Percentiles rank a stretch among this genome's conserved stretches.
These are phyloP conservation scores for Corchorus capsularis DNA, from an alignment of 345 rosid species.

Conservation along the genomic window DNA sequence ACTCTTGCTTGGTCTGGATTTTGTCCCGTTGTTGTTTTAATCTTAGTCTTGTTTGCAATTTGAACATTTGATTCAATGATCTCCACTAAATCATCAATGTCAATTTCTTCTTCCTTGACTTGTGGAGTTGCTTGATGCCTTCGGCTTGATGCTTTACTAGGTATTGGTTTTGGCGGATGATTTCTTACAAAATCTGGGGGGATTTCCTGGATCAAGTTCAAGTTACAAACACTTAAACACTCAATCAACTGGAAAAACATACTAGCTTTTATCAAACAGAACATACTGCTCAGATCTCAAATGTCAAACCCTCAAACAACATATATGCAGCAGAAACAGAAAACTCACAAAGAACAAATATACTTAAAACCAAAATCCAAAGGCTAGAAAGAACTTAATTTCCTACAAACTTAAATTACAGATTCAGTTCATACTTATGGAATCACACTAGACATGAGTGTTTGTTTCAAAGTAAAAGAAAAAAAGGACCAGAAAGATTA, in stretches of 20 bases:
- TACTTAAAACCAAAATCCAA: no score
- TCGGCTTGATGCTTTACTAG: neutral
- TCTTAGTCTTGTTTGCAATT: neutral
- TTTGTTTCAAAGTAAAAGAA: neutral
- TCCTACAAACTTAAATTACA: no score
- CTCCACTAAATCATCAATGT: neutral
- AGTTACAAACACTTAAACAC: neutral
- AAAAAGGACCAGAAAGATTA: neutral
- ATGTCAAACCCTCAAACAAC: no score
- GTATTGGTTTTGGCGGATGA: neutral
- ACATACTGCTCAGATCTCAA: no score
- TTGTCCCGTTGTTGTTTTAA: neutral
- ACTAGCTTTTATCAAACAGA: neutral
- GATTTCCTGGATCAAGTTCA: neutral
- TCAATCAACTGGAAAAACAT: neutral
- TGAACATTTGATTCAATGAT: neutral
- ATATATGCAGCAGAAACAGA: no score
- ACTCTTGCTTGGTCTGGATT: no score
- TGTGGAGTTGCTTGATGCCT: neutral
- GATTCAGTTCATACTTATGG: no score
- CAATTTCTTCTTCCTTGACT: neutral
- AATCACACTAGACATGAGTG: no score
- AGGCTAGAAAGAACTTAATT: no score
- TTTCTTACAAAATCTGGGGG: constrained; percentile 7
- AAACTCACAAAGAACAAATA: no score